Conservation (phyloP, 1,139 yeast genomes). For the Hanseniaspora sp. region DNA sequence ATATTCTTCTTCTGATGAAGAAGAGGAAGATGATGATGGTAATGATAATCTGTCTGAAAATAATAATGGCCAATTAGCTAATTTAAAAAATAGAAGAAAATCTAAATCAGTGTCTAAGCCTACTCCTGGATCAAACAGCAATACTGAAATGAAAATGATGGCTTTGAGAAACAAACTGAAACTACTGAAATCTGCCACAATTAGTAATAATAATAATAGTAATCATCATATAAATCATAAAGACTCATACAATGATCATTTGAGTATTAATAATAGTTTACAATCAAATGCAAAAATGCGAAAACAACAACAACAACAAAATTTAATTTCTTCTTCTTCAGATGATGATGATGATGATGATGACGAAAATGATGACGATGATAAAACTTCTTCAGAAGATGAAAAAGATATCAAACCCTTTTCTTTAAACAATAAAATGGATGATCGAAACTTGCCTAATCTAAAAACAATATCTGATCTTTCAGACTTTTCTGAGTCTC, state of each 20-base stretch:
- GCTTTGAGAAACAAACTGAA: slow-evolving; percentile 14
- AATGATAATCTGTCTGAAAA: slow-evolving; percentile 34
- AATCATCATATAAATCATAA: too few relatives aligned
- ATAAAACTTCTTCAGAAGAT: background rate
- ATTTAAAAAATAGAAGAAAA: slow-evolving; percentile 21
- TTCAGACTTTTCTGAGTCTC: background rate
- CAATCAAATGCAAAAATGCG: slow-evolving; percentile 13
- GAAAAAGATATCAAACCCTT: background rate
- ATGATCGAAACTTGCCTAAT: background rate
- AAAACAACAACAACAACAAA: slow-evolving; percentile 6
- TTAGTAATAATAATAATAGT: background rate
- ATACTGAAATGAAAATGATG: slow-evolving; percentile 4
- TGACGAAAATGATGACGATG: background rate
- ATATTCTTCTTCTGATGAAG: slow-evolving; percentile 48
- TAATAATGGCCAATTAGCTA: background rate
- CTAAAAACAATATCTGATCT: background rate
- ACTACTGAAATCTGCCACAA: slow-evolving; percentile 1
- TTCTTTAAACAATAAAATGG: background rate
- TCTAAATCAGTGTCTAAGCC: slow-evolving; percentile 5
- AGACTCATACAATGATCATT: background rate
- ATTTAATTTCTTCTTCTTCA: background rate
- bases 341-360: background rate
- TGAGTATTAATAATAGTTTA: background rate
- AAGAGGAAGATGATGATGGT: slow-evolving; percentile 59
- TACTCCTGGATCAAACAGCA: slow-evolving; percentile 6